A percentile compares a stretch with the other conserved stretches of the same genome.
These are phyloP conservation scores for Phytophthora pistaciae DNA, from an alignment of 352 stramenopile species.

Conservation along the genomic window DNA sequence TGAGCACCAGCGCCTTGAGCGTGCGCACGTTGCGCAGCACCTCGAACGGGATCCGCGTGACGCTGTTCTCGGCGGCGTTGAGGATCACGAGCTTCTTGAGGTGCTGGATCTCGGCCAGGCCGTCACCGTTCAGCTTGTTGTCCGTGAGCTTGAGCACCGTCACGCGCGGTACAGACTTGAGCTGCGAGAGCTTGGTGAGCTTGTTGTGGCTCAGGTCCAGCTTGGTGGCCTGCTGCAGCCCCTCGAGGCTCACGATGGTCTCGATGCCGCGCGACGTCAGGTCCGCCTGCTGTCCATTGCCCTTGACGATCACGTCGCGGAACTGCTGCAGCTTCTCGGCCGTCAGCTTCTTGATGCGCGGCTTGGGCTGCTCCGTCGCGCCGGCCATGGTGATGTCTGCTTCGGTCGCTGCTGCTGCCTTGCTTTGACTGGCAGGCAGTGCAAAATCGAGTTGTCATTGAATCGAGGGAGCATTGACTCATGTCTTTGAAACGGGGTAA, in stretches of 20 bases:
- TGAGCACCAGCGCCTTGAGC: constrained; percentile 86
- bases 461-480: not conserved
- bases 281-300: constrained; percentile 63
- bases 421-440: constrained; percentile 14
- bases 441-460: constrained; percentile 9
- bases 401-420: not conserved
- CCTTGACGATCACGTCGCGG: constrained; percentile 52
- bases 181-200: constrained; percentile 80
- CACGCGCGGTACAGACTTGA: constrained; percentile 64
- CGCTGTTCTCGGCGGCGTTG: constrained; percentile 79
- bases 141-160: constrained; percentile 86
- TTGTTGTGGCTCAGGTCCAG: constrained; percentile 89
- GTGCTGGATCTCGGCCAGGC: constrained; percentile 71
- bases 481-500: constrained; percentile 9
- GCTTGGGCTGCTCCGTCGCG: constrained; percentile 42
- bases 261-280: constrained; percentile 81
- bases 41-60: constrained; percentile 76
- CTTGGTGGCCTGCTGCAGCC: constrained; percentile 69
- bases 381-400: constrained; percentile 14
- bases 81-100: constrained; percentile 86
- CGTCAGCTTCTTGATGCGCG: constrained; percentile 91
- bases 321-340: constrained; percentile 77
- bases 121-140: constrained; percentile 82
- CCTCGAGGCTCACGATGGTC: constrained; percentile 79
- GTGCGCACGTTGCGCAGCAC: constrained; percentile 71